These are phyloP conservation scores for Phytophthora aleatoria DNA, from an alignment of 352 stramenopile genomes.

Conservation along the genomic window DNA sequence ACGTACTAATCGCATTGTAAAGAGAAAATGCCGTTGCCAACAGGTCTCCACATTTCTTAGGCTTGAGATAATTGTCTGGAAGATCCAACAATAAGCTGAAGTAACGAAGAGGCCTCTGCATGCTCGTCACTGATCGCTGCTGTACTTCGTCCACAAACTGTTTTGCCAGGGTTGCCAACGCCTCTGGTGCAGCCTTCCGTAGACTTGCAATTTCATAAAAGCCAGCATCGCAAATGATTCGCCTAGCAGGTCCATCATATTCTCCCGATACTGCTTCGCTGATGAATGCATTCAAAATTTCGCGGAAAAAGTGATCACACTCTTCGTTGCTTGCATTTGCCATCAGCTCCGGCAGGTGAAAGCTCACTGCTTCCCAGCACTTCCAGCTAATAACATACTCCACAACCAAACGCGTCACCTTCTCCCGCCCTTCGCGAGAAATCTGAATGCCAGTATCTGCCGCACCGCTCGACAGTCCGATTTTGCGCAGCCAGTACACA, in stretches of 20 bases:
- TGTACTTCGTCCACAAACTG: conserved; percentile 30
- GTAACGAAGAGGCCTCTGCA: conserved; percentile 22
- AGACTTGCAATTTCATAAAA: conserved; percentile 84
- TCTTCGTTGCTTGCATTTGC: conserved; percentile 38
- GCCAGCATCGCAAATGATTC: conserved; percentile 68
- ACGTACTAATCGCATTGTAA: conserved; percentile 24
- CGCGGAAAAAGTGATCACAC: conserved; percentile 34
- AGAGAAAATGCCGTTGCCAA: conserved; percentile 27
- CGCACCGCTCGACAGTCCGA: neutral
- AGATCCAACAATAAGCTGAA: conserved; percentile 44
- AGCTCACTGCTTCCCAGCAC: conserved; percentile 76
- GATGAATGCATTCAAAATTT: conserved; percentile 45
- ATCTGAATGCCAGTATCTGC: conserved; percentile 2
- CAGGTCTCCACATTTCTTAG: conserved; percentile 29
- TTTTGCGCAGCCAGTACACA: conserved; percentile 60
- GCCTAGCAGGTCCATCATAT: conserved; percentile 33
- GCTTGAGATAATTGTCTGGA: conserved; percentile 42
- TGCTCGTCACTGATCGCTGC: neutral
- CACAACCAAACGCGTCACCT: conserved; percentile 53
- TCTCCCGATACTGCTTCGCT: conserved; percentile 21
- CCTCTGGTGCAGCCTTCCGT: conserved; percentile 40
- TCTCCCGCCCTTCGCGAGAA: conserved; percentile 24
- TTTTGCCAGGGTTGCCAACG: conserved; percentile 38
- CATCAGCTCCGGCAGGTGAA: conserved; percentile 73
- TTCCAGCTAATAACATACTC: conserved; percentile 61